These are phyloP conservation scores for Ustilago vetiveriae DNA, from an alignment of 1,284 basidiomycete genomes.

Conservation along the genomic window DNA sequence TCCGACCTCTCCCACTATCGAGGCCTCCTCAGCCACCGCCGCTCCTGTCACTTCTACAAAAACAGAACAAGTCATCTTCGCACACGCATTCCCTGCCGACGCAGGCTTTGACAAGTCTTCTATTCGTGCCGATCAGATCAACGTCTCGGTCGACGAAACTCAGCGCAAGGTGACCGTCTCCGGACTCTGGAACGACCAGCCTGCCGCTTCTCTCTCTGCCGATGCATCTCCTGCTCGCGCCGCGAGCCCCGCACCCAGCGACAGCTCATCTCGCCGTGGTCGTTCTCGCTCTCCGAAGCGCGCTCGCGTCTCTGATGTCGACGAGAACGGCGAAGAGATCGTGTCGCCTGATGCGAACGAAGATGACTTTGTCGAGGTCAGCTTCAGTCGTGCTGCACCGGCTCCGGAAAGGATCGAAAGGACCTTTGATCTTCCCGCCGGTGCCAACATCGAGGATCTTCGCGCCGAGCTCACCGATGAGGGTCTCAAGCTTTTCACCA, in stretches of 20 bases:
- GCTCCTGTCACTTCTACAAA: conserved; percentile 9
- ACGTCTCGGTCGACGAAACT: conserved; percentile 43
- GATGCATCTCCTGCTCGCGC: conserved; percentile 11
- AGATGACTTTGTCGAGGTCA: conserved; percentile 47
- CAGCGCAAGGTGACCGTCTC: conserved; percentile 44
- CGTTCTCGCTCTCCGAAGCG: conserved; percentile 50
- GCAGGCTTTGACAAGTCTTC: conserved; percentile 15
- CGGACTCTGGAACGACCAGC: conserved; percentile 43
- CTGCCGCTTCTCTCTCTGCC: conserved; percentile 1
- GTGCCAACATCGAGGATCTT: conserved; percentile 35
- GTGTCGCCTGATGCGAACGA: conserved; percentile 24
- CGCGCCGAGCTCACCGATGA: conserved; percentile 43
- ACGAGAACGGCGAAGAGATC: conserved; percentile 52
- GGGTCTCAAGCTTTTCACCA: conserved; percentile 45
- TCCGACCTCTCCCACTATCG: conserved; percentile 11
- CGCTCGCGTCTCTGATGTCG: conserved; percentile 46
- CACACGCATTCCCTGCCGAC: conserved; percentile 32
- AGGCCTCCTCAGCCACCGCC: conserved; percentile 7
- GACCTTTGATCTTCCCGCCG: conserved; percentile 36
- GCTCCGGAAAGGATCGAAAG: conserved; percentile 20
- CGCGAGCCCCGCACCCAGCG: conserved; percentile 39
- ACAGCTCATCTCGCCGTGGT: conserved; percentile 29
- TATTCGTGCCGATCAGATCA: conserved; percentile 38
- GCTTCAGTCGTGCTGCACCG: conserved; percentile 17
- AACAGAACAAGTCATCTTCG: conserved; percentile 37